Conservation (phyloP, 495 filamentous ascomycete species). For the Penicillium canariense region DNA sequence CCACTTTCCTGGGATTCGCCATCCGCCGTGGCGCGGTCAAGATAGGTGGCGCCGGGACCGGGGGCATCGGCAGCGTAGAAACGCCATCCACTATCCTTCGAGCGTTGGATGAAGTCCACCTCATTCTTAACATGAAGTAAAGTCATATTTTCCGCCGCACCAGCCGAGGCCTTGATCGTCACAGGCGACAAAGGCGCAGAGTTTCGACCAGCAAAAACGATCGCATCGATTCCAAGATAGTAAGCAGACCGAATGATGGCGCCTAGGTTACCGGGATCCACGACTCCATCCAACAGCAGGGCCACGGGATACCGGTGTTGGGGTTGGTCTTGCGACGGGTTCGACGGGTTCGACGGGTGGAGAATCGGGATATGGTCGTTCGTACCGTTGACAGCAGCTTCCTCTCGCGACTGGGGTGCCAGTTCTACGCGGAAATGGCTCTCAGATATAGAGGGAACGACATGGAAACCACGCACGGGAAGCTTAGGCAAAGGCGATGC, state of each 20-base stretch:
- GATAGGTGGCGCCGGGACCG: conserved; percentile 25
- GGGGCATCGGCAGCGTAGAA: conserved; percentile 77
- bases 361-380: conserved; percentile 38
- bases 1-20: conserved; percentile 2
- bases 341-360: conserved; percentile 16
- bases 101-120: conserved; percentile 64
- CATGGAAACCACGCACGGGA: conserved; percentile 61
- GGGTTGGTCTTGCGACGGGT: conserved; percentile 16
- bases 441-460: conserved; percentile 37
- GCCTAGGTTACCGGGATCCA: conserved; percentile 88
- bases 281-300: conserved; percentile 77
- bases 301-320: conserved; percentile 66
- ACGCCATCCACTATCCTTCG: conserved; percentile 70
- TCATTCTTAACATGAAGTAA: conserved; percentile 65
- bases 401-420: conserved; percentile 69
- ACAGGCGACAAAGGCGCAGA: conserved; percentile 72
- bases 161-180: conserved; percentile 81
- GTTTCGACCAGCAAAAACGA: conserved; percentile 63
- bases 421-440: conserved; percentile 55
- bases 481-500: conserved; percentile 75
- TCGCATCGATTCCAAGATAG: conserved; percentile 79
- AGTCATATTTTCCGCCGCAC: conserved; percentile 75
- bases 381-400: conserved; percentile 66
- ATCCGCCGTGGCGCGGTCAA: conserved; percentile 17
- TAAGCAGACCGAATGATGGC: conserved; percentile 81